Conservation (phyloP, 441 rosid species). For the Euphorbia celastroides region DNA sequence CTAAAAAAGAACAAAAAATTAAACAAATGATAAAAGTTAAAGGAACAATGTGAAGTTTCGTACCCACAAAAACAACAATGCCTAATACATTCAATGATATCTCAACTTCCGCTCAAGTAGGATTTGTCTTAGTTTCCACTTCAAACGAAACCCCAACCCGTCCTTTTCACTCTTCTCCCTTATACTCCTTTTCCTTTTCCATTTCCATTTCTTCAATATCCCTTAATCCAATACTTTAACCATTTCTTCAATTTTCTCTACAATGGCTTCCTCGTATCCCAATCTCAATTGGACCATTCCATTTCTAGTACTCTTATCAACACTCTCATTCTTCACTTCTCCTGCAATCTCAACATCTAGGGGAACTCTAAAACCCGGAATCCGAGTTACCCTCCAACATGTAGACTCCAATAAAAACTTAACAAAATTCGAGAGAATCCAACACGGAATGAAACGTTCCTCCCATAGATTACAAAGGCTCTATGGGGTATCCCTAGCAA, state of each 20-base stretch:
- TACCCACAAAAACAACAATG: no score
- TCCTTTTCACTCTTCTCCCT: neutral
- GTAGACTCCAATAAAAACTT: constrained; percentile 74
- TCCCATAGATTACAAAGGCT: constrained; percentile 55
- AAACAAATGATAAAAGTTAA: no score
- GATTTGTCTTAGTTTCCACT: constrained; percentile 20
- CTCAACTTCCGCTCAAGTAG: constrained; percentile 24
- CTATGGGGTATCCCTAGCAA: constrained; percentile 35
- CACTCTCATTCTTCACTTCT: constrained; percentile 7
- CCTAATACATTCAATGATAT: no score
- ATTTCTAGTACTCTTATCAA: constrained; percentile 7
- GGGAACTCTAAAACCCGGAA: constrained; percentile 33
- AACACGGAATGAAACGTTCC: constrained; percentile 62
- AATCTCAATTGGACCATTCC: neutral
- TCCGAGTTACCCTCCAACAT: constrained; percentile 50
- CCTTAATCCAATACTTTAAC: no score
- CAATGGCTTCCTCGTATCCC: neutral
- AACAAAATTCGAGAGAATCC: constrained; percentile 61
- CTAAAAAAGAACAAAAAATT: no score
- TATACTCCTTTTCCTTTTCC: neutral
- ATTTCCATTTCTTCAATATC: neutral
- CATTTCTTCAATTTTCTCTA: neutral
- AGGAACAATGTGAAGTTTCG: no score
- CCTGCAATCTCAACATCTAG: constrained; percentile 37
- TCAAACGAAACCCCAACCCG: neutral